These are phyloP conservation scores for Galerina marginata DNA, from an alignment of 768 basidiomycete genomes.

Conservation along the genomic window DNA sequence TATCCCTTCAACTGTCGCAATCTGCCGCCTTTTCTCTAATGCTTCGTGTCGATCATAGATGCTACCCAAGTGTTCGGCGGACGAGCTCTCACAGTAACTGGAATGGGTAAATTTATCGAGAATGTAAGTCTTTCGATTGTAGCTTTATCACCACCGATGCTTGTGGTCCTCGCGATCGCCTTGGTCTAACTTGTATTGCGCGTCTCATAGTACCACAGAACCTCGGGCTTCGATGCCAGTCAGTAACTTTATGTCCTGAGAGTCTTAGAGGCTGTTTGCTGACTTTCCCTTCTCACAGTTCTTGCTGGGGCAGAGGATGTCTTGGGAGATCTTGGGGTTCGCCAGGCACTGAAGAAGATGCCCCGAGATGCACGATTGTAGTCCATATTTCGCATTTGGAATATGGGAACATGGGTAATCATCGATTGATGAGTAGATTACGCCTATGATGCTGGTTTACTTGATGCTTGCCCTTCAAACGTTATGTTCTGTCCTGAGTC, in stretches of 20 bases:
- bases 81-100: conserved; percentile 82
- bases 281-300: conserved; percentile 40
- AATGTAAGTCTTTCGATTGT: conserved; percentile 54
- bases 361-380: conserved; percentile 34
- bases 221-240: conserved; percentile 83
- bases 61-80: conserved; percentile 90
- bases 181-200: not conserved
- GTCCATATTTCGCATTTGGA: no score
- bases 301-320: conserved; percentile 64
- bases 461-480: no score
- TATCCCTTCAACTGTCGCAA: conserved; percentile 13
- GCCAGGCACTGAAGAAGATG: conserved; percentile 41
- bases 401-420: no score
- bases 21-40: conserved; percentile 27
- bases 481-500: no score
- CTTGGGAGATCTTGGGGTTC: conserved; percentile 36
- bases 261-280: conserved; percentile 10
- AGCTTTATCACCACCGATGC: conserved; percentile 2
- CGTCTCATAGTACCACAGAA: conserved; percentile 72
- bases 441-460: no score
- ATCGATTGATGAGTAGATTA: no score
- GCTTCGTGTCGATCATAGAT: conserved; percentile 45
- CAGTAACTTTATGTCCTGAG: conserved; percentile 30
- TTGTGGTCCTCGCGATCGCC: conserved; percentile 1
- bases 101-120: conserved; percentile 86